These are phyloP conservation scores for Penicillium macrosclerotiorum DNA, from an alignment of 495 filamentous ascomycete species.

Conservation along the genomic window DNA sequence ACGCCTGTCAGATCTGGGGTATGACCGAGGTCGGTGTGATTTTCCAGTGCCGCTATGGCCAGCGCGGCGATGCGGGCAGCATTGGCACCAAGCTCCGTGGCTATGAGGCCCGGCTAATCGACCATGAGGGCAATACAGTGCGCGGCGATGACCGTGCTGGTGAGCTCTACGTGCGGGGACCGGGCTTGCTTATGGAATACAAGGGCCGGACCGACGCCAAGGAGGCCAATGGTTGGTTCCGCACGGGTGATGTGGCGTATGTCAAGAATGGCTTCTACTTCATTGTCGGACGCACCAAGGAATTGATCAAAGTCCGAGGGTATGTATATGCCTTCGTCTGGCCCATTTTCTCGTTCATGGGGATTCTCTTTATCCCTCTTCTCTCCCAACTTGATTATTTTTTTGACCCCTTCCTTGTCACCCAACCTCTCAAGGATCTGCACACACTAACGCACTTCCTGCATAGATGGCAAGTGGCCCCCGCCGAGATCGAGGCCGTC, in stretches of 20 bases:
- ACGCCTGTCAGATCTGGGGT: constrained; percentile 33
- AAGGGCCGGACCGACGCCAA: constrained; percentile 39
- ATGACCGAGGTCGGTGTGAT: constrained; percentile 53
- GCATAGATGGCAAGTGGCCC: constrained; percentile 72
- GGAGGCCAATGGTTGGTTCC: constrained; percentile 66
- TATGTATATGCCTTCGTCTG: constrained; percentile 20
- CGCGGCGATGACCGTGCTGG: constrained; percentile 46
- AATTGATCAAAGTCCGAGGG: constrained; percentile 68
- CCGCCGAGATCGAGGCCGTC: constrained; percentile 79
- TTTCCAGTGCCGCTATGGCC: constrained; percentile 50
- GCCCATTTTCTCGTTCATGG: background rate
- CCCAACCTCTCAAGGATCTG: no score
- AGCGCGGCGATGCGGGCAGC: constrained; percentile 36
- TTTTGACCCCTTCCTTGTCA: no score
- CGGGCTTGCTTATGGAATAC: constrained; percentile 36
- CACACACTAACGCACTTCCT: background rate
- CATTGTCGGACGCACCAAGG: constrained; percentile 78
- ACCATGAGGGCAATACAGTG: constrained; percentile 50
- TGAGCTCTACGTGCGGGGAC: constrained; percentile 52
- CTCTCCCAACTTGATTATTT: no score
- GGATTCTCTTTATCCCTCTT: background rate
- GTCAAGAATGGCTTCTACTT: constrained; percentile 57
- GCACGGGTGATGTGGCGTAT: constrained; percentile 73
- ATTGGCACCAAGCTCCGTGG: constrained; percentile 72
- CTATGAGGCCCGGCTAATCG: constrained; percentile 56